These are phyloP conservation scores for Nigrospora oryzae DNA, from an alignment of 2,329 filamentous ascomycete genomes.

Conservation along the genomic window DNA sequence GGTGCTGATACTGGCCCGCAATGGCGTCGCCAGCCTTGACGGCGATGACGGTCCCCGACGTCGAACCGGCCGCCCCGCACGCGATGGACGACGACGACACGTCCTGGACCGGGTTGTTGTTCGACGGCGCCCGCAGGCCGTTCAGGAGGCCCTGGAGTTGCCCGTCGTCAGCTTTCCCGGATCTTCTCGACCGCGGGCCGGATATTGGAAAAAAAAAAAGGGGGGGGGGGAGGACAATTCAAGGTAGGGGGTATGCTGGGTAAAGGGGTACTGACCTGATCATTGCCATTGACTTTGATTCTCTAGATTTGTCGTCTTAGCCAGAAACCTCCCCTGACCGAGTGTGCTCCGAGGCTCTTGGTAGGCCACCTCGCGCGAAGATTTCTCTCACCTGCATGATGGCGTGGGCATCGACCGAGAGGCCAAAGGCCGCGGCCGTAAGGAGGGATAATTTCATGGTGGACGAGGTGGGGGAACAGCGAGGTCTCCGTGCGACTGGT, in stretches of 20 bases:
- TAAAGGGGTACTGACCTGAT: slow-evolving; percentile 6
- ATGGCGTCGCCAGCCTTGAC: slow-evolving; percentile 42
- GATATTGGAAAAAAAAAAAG: too few relatives aligned
- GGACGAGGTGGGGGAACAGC: background rate
- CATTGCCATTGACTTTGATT: slow-evolving; percentile 37
- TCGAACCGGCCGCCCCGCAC: slow-evolving; percentile 36
- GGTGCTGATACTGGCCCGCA: slow-evolving; percentile 43
- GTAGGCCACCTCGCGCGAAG: too few relatives aligned
- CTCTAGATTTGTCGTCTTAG: slow-evolving; percentile 16
- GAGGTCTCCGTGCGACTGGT: too few relatives aligned
- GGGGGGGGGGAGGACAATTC: too few relatives aligned
- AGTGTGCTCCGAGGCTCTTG: background rate
- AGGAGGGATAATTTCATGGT: slow-evolving; percentile 29
- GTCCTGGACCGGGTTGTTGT: slow-evolving; percentile 45
- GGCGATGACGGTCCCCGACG: slow-evolving; percentile 33
- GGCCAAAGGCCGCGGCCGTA: slow-evolving; percentile 21
- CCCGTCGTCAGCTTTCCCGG: too few relatives aligned
- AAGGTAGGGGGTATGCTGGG: too few relatives aligned
- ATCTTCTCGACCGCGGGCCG: too few relatives aligned
- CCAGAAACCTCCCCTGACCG: background rate
- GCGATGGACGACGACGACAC: slow-evolving; percentile 38
- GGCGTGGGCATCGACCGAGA: slow-evolving; percentile 28
- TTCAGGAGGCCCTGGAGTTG: slow-evolving; percentile 26
- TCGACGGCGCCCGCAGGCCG: slow-evolving; percentile 37
- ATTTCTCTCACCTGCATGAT: slow-evolving; percentile 30